Percentiles rank a stretch among this genome's conserved stretches.
Evolutionary conservation across 2,329 filamentous ascomycete species (phyloP).

Genomic region (Pyricularia pennisetigena): DNA sequence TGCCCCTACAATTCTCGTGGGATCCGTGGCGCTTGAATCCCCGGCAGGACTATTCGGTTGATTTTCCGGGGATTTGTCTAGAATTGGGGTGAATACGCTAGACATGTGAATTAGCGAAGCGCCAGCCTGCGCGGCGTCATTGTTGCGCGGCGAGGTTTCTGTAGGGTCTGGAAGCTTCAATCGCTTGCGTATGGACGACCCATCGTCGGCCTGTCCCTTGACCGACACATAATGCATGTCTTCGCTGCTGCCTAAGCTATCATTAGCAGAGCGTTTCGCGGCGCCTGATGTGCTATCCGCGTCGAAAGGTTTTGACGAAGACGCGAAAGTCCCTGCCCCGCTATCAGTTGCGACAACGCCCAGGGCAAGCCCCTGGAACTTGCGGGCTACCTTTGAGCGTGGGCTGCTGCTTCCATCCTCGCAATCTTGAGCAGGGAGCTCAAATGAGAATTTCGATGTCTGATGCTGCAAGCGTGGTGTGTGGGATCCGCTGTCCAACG

Average conservation of each 20-base stretch:
- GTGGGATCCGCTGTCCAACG: conserved; percentile 9
- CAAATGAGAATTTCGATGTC: conserved; percentile 5
- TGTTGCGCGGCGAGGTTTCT: conserved; percentile 6
- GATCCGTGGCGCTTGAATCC: background rate
- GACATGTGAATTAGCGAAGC: background rate
- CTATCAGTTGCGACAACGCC: conserved; percentile 29
- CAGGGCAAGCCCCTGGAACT: conserved; percentile 41
- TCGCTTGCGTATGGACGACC: conserved; percentile 12
- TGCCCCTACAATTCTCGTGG: background rate
- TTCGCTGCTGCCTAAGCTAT: background rate
- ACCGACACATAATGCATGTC: background rate
- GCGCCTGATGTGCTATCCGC: background rate
- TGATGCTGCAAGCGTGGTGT: background rate
- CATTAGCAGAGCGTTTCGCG: background rate
- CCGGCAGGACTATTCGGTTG: background rate
- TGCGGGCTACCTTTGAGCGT: conserved; percentile 39
- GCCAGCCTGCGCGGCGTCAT: conserved; percentile 8
- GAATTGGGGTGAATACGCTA: background rate
- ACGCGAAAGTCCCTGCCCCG: background rate
- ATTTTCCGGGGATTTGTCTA: background rate
- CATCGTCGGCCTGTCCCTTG: conserved; percentile 7
- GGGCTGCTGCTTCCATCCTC: conserved; percentile 43
- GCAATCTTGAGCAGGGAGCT: conserved; percentile 6
- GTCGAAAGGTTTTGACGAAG: background rate
- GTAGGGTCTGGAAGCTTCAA: conserved; percentile 10